These are phyloP conservation scores for Suhomyces bokatorum DNA, from an alignment of 1,139 yeast genomes.

Conservation along the genomic window DNA sequence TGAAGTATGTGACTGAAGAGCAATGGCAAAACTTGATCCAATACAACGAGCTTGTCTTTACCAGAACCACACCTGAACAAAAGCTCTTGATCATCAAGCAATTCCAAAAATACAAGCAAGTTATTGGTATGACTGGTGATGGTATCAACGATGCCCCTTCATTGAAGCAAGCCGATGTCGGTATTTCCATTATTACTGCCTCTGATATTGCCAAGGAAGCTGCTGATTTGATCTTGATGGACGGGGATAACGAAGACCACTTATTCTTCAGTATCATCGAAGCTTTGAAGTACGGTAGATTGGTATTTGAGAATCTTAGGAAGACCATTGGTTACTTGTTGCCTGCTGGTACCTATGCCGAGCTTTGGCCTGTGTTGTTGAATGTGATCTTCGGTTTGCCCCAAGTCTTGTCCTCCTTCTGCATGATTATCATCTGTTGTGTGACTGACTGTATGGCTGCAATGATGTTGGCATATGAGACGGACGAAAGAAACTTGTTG, in stretches of 20 bases:
- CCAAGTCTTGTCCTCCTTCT: conserved; percentile 50
- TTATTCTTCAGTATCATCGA: conserved; percentile 47
- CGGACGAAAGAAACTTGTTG: conserved; percentile 46
- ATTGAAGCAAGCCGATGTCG: conserved; percentile 52
- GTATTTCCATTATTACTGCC: conserved; percentile 52
- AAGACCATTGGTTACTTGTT: conserved; percentile 52
- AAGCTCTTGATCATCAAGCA: conserved; percentile 50
- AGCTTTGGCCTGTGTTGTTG: conserved; percentile 53
- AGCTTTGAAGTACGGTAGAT: conserved; percentile 49
- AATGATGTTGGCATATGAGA: conserved; percentile 46
- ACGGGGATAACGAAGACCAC: conserved; percentile 25
- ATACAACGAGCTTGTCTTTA: conserved; percentile 49
- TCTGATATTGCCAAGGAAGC: conserved; percentile 63
- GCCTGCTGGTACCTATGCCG: conserved; percentile 57
- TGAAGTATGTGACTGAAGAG: conserved; percentile 35
- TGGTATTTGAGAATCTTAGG: conserved; percentile 53
- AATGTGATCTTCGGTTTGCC: conserved; percentile 54
- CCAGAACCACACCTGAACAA: conserved; percentile 58
- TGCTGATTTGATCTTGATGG: conserved; percentile 48
- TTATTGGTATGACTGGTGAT: conserved; percentile 56
- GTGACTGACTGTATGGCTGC: conserved; percentile 51
- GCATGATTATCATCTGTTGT: conserved; percentile 53
- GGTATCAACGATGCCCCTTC: conserved; percentile 59
- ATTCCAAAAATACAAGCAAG: conserved; percentile 44
- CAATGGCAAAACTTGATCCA: conserved; percentile 43